A percentile compares a stretch with the other conserved stretches of the same genome.
These are phyloP conservation scores for rapeseed (Brassica napus) DNA, from an alignment of 345 rosid genomes.

Conservation along the genomic window Da-Ae NC_063443.1:11384501-11385000, in stretches of 20 bases:
- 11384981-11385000: neutral
- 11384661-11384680: neutral
- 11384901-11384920: constrained; percentile 39
- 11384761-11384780: constrained; percentile 11
- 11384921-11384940: constrained; percentile 32
- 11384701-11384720: constrained; percentile 51
- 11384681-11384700: constrained; percentile 11
- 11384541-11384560: neutral
- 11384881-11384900: constrained; percentile 53
- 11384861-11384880: constrained; percentile 38
- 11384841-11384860: constrained; percentile 5
- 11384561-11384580: neutral
- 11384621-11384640: constrained; percentile 75
- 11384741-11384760: constrained; percentile 7
- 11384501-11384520: constrained; percentile 1
- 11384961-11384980: constrained; percentile 49
- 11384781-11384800: neutral
- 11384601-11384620: constrained; percentile 33
- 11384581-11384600: neutral
- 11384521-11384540: constrained; percentile 16
- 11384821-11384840: constrained; percentile 10
- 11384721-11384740: constrained; percentile 60
- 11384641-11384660: neutral
- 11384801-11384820: constrained; percentile 19
- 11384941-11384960: constrained; percentile 52